Base-by-base conservation (phyloP, 108 stramenopile species). In the Chaetoceros tenuissimus region DNA sequence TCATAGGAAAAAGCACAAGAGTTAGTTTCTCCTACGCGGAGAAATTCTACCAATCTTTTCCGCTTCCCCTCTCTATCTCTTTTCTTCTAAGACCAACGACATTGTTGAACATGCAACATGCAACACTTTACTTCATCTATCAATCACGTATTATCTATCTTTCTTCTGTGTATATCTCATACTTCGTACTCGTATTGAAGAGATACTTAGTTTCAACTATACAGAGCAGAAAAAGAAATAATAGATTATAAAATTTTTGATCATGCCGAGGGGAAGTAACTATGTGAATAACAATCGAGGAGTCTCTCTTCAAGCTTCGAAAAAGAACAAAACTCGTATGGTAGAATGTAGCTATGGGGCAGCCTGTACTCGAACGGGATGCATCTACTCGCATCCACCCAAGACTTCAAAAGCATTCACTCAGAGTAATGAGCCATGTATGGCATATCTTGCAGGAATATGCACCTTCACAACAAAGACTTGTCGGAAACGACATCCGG, bases 401-500 rank as follows among this genome's bases (percentile, higher is more conserved):
- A 70, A 71, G 18, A 51, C 46, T 31, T 34, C 57, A 18, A 55
- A 48, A 21, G 47, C 31, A 16, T 30, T 55, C 28, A 56, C 54
- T 29, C 26, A 55, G 19, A 52, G 68, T 22, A 76, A 77, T 13
- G 89, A 85, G 46, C 80, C 85, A 22, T 84, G 89, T 58, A 73
- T 84, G 54, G 73, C 81, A 0, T 91, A 78, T 61, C 59, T 91
- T 30, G 83, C 83, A 2, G 89, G 84, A 3, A 73, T 78, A 51
- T 91, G 89, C 66, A 51, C 82, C 0, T 87, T 85, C 47, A 59
- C 57, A 19, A 81, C 68, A 0, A 50, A 55, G 16, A 69, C 69
- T 23, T 91, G 89, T 50, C 71, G 80, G 59, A 87, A 91, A 58
- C 85, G 89, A 47, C 84, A 91, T 48, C 89, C 89, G n/a, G 46